These are phyloP conservation scores for Rhodotorula kratochvilovae DNA, from an alignment of 768 basidiomycete species.

Conservation along the genomic window DNA sequence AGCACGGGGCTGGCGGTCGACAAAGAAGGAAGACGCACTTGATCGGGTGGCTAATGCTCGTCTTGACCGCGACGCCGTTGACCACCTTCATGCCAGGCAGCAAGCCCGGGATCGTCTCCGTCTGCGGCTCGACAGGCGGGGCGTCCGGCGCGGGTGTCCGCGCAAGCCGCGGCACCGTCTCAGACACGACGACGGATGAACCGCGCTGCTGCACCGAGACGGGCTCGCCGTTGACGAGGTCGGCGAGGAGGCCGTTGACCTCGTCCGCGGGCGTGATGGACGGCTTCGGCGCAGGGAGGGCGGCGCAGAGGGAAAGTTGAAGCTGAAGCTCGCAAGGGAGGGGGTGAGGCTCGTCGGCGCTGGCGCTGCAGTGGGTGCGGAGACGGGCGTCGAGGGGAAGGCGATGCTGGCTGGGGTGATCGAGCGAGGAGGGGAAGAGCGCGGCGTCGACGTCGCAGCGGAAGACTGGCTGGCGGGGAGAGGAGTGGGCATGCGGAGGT, in stretches of 20 bases:
- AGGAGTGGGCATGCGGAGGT: too few relatives aligned
- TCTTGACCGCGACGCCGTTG: slow-evolving; percentile 35
- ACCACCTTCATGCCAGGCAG: slow-evolving; percentile 28
- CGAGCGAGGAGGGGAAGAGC: background rate
- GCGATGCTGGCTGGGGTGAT: background rate
- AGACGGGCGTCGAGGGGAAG: background rate
- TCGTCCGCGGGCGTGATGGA: background rate
- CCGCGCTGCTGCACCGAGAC: background rate
- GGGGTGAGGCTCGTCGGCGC: slow-evolving; percentile 15
- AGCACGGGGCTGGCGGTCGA: background rate
- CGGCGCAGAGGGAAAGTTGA: slow-evolving; percentile 7
- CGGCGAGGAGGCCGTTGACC: background rate
- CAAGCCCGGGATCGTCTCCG: background rate
- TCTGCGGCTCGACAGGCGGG: background rate
- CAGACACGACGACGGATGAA: background rate
- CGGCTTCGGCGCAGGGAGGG: background rate
- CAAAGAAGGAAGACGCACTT: slow-evolving; percentile 67
- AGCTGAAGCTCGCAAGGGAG: background rate
- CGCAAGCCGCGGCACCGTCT: background rate
- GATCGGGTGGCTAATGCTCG: slow-evolving; percentile 50
- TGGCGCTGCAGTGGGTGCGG: background rate
- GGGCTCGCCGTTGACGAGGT: slow-evolving; percentile 14
- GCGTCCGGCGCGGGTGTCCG: too few relatives aligned
- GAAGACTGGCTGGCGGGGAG: background rate
- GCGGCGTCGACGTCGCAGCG: background rate